Conservation (phyloP, 2,329 filamentous ascomycete species). For the Xylariales sp. region DNA sequence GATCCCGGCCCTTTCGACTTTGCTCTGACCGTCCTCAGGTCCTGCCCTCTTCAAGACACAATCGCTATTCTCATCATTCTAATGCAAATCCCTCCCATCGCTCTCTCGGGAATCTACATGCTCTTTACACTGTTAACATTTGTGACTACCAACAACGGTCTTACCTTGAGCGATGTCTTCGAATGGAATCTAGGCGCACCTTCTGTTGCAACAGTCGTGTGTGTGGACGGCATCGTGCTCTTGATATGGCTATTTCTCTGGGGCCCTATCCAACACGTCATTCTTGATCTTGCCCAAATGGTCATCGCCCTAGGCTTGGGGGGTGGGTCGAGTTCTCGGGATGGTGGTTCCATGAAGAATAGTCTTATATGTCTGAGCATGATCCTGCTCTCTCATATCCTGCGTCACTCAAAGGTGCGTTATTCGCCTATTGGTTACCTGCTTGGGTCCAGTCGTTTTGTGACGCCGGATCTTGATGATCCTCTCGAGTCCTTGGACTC, state of each 20-base stretch:
- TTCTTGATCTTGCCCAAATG: slow-evolving; percentile 85
- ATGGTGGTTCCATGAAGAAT: slow-evolving; percentile 63
- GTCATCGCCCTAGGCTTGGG: slow-evolving; percentile 90
- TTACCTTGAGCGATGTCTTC: slow-evolving; percentile 87
- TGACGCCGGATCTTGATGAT: slow-evolving; percentile 40
- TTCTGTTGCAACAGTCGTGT: slow-evolving; percentile 77
- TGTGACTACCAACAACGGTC: slow-evolving; percentile 73
- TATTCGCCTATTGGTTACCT: slow-evolving; percentile 42
- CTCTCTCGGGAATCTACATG: slow-evolving; percentile 84
- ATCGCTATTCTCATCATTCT: slow-evolving; percentile 95
- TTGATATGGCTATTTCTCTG: slow-evolving; percentile 84
- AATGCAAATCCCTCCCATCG: slow-evolving; percentile 84
- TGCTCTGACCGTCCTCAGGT: slow-evolving; percentile 80
- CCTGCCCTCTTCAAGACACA: slow-evolving; percentile 88
- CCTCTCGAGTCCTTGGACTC: slow-evolving; percentile 38
- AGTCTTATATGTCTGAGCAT: slow-evolving; percentile 68
- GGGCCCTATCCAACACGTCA: slow-evolving; percentile 81
- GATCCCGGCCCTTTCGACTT: slow-evolving; percentile 71
- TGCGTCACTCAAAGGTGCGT: slow-evolving; percentile 44
- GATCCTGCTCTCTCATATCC: slow-evolving; percentile 53
- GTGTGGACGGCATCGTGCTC: slow-evolving; percentile 79
- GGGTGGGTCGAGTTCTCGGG: slow-evolving; percentile 67
- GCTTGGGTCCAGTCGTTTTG: slow-evolving; percentile 41
- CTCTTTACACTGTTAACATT: slow-evolving; percentile 92
- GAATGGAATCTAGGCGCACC: slow-evolving; percentile 83